phyloP scores from a whole-genome alignment of 495 filamentous ascomycete species.

The Symbiotaphrina buchneri region DNA sequence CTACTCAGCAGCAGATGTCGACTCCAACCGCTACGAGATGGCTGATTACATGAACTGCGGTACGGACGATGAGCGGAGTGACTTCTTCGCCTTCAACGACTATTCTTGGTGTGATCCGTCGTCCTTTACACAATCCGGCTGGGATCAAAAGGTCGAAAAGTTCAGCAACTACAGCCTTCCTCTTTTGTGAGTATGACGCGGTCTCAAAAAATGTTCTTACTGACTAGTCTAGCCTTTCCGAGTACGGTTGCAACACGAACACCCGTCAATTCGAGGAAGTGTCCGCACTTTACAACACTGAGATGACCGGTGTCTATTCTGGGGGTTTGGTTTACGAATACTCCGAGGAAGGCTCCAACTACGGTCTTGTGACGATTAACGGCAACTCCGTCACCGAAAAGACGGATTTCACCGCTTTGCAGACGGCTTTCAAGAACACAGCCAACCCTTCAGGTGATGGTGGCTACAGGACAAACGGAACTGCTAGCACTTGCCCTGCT shows the following conservation, averaged over 20 bases:
- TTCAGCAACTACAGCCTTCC: slow-evolving; percentile 81
- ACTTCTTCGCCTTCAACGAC: slow-evolving; percentile 97
- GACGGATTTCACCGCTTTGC: slow-evolving; percentile 45
- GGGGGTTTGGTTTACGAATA: slow-evolving; percentile 95
- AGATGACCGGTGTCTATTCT: slow-evolving; percentile 88
- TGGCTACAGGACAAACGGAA: slow-evolving; percentile 46
- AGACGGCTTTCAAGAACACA: slow-evolving; percentile 37
- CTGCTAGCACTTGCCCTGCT: slow-evolving; percentile 43
- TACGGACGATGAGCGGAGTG: slow-evolving; percentile 57
- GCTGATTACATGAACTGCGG: slow-evolving; percentile 93
- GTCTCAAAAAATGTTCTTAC: no score
- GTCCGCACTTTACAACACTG: slow-evolving; percentile 46
- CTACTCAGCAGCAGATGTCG: slow-evolving; percentile 77
- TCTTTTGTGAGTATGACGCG: slow-evolving; percentile 41
- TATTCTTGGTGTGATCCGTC: slow-evolving; percentile 92
- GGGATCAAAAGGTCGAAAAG: slow-evolving; percentile 79
- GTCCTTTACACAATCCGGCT: slow-evolving; percentile 53
- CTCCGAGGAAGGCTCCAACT: slow-evolving; percentile 50
- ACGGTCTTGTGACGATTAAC: slow-evolving; percentile 54
- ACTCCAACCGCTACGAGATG: slow-evolving; percentile 71
- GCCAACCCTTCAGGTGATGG: slow-evolving; percentile 49
- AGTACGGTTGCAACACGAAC: slow-evolving; percentile 77
- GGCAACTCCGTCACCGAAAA: slow-evolving; percentile 28
- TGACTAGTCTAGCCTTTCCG: slow-evolving; percentile 72
- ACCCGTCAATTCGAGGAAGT: slow-evolving; percentile 67